Conservation (phyloP, 805 yeast species). For the Maudiozyma barnettii region DNA sequence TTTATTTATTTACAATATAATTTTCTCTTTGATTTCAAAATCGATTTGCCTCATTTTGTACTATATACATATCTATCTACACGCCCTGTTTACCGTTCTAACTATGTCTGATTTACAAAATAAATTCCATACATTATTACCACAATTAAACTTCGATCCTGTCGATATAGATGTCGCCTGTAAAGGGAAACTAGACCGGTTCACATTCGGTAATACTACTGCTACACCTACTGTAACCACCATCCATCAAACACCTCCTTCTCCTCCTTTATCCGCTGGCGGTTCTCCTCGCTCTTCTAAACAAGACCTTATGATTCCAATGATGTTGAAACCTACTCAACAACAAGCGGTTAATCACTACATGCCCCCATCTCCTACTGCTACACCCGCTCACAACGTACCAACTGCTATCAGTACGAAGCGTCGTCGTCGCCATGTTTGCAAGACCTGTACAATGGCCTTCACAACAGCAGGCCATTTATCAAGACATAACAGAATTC, state of each 20-base stretch:
- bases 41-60: no score
- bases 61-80: no score
- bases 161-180: conserved; percentile 13
- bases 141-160: background rate
- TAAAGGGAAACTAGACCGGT: conserved; percentile 15
- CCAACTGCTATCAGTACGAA: conserved; percentile 3
- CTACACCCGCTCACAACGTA: background rate
- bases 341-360: background rate
- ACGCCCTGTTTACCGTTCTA: no score
- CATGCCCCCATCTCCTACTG: background rate
- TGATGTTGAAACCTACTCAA: background rate
- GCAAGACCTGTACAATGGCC: conserved; percentile 25
- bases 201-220: conserved; percentile 5
- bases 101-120: background rate
- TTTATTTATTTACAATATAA: no score
- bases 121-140: background rate
- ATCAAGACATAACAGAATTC: conserved; percentile 80
- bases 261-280: background rate
- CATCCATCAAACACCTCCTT: background rate
- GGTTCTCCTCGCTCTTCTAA: background rate
- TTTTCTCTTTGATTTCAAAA: no score
- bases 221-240: no score
- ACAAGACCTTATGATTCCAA: background rate
- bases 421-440: conserved; percentile 16
- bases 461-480: conserved; percentile 88